Evolutionary conservation across 495 filamentous ascomycete genomes (phyloP), one percentile per base, ranked within the genome.

Genomic region (Filosporella fistucella): DNA sequence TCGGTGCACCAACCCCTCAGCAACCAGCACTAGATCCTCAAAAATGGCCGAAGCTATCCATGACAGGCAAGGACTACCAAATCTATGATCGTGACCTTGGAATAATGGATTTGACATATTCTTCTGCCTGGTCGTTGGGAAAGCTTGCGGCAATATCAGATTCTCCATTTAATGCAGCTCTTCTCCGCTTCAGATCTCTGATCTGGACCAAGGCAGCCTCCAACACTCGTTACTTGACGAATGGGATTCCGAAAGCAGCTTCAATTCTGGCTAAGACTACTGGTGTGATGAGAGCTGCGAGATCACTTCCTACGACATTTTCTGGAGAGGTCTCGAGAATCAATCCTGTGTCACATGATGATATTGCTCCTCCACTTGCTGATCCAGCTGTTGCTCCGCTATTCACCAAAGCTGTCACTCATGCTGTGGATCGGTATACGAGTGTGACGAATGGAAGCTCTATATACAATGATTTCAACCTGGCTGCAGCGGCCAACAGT

Each of bases 41-140:
- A 3, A n/a, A 10, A n/a, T 41, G 47, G 47, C 23, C 24, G 11
- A 34, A 20, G 4, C 20, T 32, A 3, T 42, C 36, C 4, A 42
- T 42, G 34, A 38, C 25, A 10, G 24, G 57, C 0, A 50, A 33
- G 1, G 63, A 71, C 35, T 44, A 69, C 8, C 67, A 75, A 52
- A 67, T 77, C 7, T 36, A 77, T 2, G 76, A 80, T 40, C 23
- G 42, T 12, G 16, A 62, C 3, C 24, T 64, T 0, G 63, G 64
- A 1, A 24, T 79, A 6, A 74, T 63, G 30, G 61, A 59, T 29
- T n/a, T 61, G 0, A 28, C 52, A 4, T 59, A 57, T 23, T 43
- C 47, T 8, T 24, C 50, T 3, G 46, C 59, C 1, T 63, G 54
- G 52, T 54, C 61, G 47, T 47, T 48, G 44, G 68, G 51, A 6